Base-by-base conservation (phyloP, 768 basidiomycete species). In the Pleurotus citrinopileatus region DNA sequence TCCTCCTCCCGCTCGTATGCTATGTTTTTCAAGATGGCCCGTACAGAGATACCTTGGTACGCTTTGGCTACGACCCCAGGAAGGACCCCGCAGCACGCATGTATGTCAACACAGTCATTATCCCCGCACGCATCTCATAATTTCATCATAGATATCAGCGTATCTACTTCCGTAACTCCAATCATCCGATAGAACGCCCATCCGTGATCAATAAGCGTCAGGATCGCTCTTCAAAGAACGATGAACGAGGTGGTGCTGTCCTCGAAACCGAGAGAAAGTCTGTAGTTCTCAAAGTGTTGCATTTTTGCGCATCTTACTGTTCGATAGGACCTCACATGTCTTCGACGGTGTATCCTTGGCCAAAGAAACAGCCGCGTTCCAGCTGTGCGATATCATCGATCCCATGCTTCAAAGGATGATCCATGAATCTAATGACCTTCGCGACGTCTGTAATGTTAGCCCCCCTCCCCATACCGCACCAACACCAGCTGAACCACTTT, bases 11-110 rank as follows among this genome's bases (percentile, higher is more conserved):
- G 2, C 70, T 90, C 4, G 82, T 89, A 3, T 87, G 86, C 52
- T 99, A 95, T 63, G 87, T 90, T 7, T 95, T 98, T 64, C 82
- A 87, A 60, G 95, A 97, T 59, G 97, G 97, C 0, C 94, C 95
- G 2, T 98, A 90, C 87, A 79, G 93, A 36, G 95, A 98, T 61
- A 89, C 90, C 12, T 78, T 94, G 46, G 79, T 98, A 29, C 83
- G 84, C 42, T 87, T 94, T 54, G 84, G 87, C 10, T 98, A 94
- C 63, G 97, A 99, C 63, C 97, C 97, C 7, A 78, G 95, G 36
- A 80, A 79, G 61, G 80, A 91, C 57, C 76, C 78, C 2, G 71
- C 76, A 45, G 86, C 91, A 17, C 78, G 91, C 59, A 82, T 94
- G 95, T 95, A 59, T 59, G 89, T 74, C 23, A 22, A 42, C 10